Percentiles rank a stretch among this genome's conserved stretches.
Conservation (phyloP, 768 basidiomycete species). For the Agaricus blazei region DNA sequence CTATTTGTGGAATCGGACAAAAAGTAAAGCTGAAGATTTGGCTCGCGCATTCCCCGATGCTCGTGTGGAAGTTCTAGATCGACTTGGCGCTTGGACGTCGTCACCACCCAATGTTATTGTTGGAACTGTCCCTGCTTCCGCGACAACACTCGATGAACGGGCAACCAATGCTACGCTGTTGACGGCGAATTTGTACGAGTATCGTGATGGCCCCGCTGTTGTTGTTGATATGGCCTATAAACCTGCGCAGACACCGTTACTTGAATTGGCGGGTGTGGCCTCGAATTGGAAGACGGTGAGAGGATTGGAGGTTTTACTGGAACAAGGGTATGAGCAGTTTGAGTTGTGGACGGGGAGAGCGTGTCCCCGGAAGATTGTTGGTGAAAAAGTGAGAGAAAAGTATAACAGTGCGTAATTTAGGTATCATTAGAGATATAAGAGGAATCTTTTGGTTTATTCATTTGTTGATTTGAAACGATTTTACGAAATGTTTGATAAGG, state of each 20-base stretch:
- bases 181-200: conserved; percentile 51
- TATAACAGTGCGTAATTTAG: conserved; percentile 25
- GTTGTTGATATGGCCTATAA: conserved; percentile 95
- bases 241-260: conserved; percentile 78
- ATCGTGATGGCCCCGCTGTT: conserved; percentile 45
- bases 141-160: conserved; percentile 32
- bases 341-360: conserved; percentile 71
- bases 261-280: conserved; percentile 53
- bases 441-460: too few species aligned
- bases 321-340: conserved; percentile 87
- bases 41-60: conserved; percentile 61
- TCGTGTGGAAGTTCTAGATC: conserved; percentile 54
- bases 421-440: too few species aligned
- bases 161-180: conserved; percentile 40
- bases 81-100: conserved; percentile 49
- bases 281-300: conserved; percentile 65
- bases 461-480: too few species aligned
- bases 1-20: conserved; percentile 87
- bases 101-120: conserved; percentile 69
- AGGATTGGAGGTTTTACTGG: conserved; percentile 80
- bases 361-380: conserved; percentile 44
- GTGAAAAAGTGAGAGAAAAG: conserved; percentile 41
- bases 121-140: conserved; percentile 81
- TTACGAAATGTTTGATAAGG: too few species aligned
- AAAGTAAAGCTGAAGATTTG: conserved; percentile 64